Evolutionary conservation across 192 early-diverging fungal genomes (phyloP).

Genomic region (Backusella mclennaniae): DNA sequence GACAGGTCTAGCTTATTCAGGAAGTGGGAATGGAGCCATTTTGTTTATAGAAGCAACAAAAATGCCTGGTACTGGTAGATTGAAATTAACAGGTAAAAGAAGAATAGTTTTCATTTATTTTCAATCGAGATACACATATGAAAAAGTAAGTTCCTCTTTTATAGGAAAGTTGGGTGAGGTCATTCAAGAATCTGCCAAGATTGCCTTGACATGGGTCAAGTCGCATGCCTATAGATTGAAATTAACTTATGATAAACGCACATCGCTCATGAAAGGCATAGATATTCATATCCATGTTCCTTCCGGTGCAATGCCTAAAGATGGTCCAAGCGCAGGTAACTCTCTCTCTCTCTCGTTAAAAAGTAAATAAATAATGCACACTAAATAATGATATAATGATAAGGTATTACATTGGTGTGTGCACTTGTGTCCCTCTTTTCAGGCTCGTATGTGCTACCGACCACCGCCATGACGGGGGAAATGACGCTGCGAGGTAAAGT

Average conservation of each 20-base stretch:
- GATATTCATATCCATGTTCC: conserved; percentile 93
- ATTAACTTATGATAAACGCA: conserved; percentile 37
- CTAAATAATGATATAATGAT: not conserved
- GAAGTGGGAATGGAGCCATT: conserved; percentile 67
- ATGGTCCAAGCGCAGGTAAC: conserved; percentile 70
- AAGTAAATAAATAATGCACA: not conserved
- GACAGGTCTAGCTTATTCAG: conserved; percentile 80
- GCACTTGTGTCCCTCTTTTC: conserved; percentile 78
- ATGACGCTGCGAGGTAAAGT: conserved; percentile 80
- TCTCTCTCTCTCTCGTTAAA: too few relatives aligned
- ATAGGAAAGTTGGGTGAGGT: conserved; percentile 72
- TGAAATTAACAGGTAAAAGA: conserved; percentile 56
- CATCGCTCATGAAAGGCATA: conserved; percentile 48
- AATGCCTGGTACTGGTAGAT: conserved; percentile 69
- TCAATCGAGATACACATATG: not conserved
- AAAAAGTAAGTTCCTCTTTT: too few relatives aligned
- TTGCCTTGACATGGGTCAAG: conserved; percentile 77
- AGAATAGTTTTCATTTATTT: not conserved
- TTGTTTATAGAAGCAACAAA: conserved; percentile 79
- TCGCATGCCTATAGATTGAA: conserved; percentile 60
- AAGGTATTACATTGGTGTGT: conserved; percentile 67
- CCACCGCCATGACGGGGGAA: conserved; percentile 84
- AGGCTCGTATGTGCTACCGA: conserved; percentile 49
- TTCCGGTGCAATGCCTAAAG: conserved; percentile 76
- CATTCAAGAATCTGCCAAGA: conserved; percentile 79